These are phyloP conservation scores for Chaetomium cochliodes DNA, from an alignment of 495 filamentous ascomycete genomes.

Conservation along the genomic window DNA sequence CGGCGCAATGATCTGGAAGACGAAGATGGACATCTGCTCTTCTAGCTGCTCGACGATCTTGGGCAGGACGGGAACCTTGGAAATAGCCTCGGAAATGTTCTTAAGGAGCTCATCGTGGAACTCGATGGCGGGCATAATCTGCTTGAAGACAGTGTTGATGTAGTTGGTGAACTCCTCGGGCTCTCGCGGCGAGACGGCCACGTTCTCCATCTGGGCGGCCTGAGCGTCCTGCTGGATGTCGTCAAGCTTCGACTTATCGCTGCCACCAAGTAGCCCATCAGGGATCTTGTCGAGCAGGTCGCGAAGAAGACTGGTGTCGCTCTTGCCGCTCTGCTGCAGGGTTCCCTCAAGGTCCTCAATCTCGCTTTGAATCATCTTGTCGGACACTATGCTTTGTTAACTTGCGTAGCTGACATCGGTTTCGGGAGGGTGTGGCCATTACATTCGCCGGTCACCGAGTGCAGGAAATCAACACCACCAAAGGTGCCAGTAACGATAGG, in stretches of 20 bases:
- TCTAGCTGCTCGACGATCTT: conserved; percentile 76
- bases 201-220: conserved; percentile 63
- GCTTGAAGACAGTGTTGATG: conserved; percentile 61
- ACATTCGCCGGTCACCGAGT: conserved; percentile 82
- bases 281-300: conserved; percentile 77
- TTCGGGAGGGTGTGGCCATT: neutral
- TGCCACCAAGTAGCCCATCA: conserved; percentile 67
- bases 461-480: conserved; percentile 81
- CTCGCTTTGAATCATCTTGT: conserved; percentile 85
- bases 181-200: conserved; percentile 64
- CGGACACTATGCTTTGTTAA: conserved; percentile 54
- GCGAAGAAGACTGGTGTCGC: conserved; percentile 64
- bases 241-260: conserved; percentile 64
- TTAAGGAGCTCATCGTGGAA: conserved; percentile 87
- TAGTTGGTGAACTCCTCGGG: conserved; percentile 73
- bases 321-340: conserved; percentile 57
- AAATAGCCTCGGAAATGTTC: conserved; percentile 69
- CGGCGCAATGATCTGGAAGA: conserved; percentile 81
- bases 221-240: conserved; percentile 67
- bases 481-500: conserved; percentile 88
- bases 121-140: conserved; percentile 81
- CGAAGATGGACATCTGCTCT: conserved; percentile 77
- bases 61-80: conserved; percentile 75
- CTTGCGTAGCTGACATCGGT: neutral
- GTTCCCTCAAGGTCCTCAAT: conserved; percentile 77